Conservation (phyloP, 352 stramenopile genomes). For the Phytophthora vignae region DNA sequence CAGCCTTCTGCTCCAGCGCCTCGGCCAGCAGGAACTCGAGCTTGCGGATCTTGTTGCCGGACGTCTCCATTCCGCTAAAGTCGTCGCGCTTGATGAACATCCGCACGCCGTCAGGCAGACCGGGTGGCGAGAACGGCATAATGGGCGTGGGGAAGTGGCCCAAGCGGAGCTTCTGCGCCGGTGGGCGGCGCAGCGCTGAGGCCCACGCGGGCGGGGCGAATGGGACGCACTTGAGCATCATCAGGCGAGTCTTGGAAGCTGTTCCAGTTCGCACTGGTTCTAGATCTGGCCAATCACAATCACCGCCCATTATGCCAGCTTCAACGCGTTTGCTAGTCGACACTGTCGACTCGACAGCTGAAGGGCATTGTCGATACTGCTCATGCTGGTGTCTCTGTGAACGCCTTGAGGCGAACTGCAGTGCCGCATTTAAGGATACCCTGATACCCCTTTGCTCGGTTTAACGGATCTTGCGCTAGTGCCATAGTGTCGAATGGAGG, state of each 20-base stretch:
- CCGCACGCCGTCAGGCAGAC: slow-evolving; percentile 68
- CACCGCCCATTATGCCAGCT: slow-evolving; percentile 3
- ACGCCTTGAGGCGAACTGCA: too few relatives aligned
- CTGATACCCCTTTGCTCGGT: too few relatives aligned
- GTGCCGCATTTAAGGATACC: too few relatives aligned
- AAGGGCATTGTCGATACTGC: not conserved
- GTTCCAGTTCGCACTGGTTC: not conserved
- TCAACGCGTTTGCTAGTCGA: slow-evolving; percentile 14
- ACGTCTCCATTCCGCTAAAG: slow-evolving; percentile 92
- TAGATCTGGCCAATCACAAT: slow-evolving; percentile 30
- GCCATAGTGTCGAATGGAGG: too few relatives aligned
- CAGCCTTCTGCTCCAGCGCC: slow-evolving; percentile 80
- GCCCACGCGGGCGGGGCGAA: slow-evolving; percentile 75
- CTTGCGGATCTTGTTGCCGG: slow-evolving; percentile 96
- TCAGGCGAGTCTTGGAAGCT: not conserved
- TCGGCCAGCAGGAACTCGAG: slow-evolving; percentile 95
- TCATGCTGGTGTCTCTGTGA: not conserved
- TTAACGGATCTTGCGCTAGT: too few relatives aligned
- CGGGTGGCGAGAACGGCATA: slow-evolving; percentile 74
- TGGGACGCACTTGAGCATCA: slow-evolving; percentile 71
- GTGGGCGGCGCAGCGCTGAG: slow-evolving; percentile 51
- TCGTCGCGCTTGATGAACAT: slow-evolving; percentile 91
- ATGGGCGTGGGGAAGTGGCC: slow-evolving; percentile 88
- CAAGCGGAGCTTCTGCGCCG: slow-evolving; percentile 58
- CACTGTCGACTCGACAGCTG: not conserved